phyloP scores from a whole-genome alignment of 1,139 yeast species.

The Wickerhamiella infanticola region DNA sequence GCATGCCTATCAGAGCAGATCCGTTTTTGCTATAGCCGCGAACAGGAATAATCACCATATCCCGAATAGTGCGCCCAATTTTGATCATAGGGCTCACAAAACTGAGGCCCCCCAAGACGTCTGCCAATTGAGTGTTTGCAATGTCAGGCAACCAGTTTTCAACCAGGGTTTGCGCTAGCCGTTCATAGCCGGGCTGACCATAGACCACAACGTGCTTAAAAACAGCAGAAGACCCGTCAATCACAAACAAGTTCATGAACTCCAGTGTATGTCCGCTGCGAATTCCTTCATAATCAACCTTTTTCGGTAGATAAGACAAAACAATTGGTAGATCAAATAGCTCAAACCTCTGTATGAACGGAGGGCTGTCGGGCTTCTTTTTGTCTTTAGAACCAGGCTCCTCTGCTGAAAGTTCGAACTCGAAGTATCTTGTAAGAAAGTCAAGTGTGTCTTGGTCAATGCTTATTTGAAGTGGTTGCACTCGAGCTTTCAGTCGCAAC shows the following conservation, averaged over 20 bases:
- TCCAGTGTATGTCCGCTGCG: constrained; percentile 78
- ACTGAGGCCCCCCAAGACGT: constrained; percentile 69
- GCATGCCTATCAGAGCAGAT: constrained; percentile 50
- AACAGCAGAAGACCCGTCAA: constrained; percentile 68
- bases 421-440: constrained; percentile 62
- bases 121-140: constrained; percentile 57
- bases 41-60: constrained; percentile 57
- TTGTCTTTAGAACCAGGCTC: constrained; percentile 26
- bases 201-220: constrained; percentile 47
- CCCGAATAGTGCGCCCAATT: constrained; percentile 41
- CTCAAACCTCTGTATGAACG: constrained; percentile 55
- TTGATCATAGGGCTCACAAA: constrained; percentile 33
- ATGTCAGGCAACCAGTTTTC: constrained; percentile 80
- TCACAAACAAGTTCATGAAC: constrained; percentile 69
- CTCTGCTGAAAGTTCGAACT: constrained; percentile 44
- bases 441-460: constrained; percentile 91
- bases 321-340: constrained; percentile 48
- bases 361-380: constrained; percentile 31
- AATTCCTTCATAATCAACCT: constrained; percentile 67
- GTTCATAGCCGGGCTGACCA: constrained; percentile 63
- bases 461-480: constrained; percentile 66
- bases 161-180: constrained; percentile 40
- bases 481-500: constrained; percentile 36
- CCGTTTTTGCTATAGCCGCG: constrained; percentile 64
- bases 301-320: constrained; percentile 86